Evolutionary conservation across 1,139 yeast species (phyloP), one percentile per base, ranked within the genome.

Genomic region (Suhomyces choctaworum): DNA sequence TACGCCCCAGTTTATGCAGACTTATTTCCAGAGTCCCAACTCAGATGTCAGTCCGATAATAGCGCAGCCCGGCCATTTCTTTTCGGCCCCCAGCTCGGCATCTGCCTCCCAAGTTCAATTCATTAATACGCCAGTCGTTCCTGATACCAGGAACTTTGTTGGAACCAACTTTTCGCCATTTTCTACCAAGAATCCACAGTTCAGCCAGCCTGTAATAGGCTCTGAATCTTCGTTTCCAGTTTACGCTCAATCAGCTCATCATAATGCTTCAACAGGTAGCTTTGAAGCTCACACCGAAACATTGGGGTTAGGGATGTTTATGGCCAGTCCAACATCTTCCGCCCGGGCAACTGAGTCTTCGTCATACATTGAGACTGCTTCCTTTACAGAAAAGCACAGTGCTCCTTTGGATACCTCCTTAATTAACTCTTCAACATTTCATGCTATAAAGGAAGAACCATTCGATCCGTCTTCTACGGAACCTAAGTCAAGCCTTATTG

Each of bases 1-100:
- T n/a, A 38, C 41, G 13, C 41, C 36, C 15, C 41, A 34, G 25
- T 27, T 32, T 21, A 11, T 21, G 13, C 34, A 26, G 9, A 16
- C 26, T 23, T 31, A 27, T 25, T 32, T 40, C 36, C 33, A 45
- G 30, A 29, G 46, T 27, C 46, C 46, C 5, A 36, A 29, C 22
- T 37, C 48, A 12, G 45, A 39, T 22, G 21, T 42, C 22, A 38
- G 44, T 22, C 45, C 48, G 6, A 16, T 31, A 7, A 27, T 28
- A 11, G 31, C 35, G 4, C 34, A 26, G 23, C 27, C 38, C 6
- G 27, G 27, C 25, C 40, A 37, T 16, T 32, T 34, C 36, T 37
- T 34, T 25, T 34, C 37, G 10, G 41, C 41, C 11, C 43, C 43
- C 7, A 27, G 31, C 26, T 40, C 43, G n/a, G 35, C 39, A 13